These are phyloP conservation scores for Mycena rebaudengoi DNA, from an alignment of 768 basidiomycete species.

Conservation along the genomic window DNA sequence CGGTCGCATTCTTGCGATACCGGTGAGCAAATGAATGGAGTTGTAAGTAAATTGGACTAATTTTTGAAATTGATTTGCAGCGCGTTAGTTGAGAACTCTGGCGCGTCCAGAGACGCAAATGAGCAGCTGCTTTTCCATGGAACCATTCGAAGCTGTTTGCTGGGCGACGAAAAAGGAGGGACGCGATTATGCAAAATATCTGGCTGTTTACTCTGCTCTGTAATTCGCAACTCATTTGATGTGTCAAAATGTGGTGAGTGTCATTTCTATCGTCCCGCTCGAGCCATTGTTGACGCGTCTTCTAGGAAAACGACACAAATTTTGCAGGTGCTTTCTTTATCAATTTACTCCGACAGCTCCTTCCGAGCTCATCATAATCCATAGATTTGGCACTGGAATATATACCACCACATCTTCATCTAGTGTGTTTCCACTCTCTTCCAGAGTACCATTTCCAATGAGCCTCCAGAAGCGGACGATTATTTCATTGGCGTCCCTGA, in stretches of 20 bases:
- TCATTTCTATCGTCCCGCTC: not conserved
- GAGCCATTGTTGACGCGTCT: not conserved
- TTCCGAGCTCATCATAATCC: not conserved
- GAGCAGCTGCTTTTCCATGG: constrained; percentile 75
- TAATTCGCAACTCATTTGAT: constrained; percentile 68
- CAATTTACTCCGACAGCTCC: not conserved
- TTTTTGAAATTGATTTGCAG: constrained; percentile 35
- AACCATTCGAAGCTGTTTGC: constrained; percentile 63
- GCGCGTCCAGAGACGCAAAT: constrained; percentile 45
- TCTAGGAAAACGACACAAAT: constrained; percentile 64
- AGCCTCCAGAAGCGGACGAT: constrained; percentile 68
- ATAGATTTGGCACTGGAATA: constrained; percentile 74
- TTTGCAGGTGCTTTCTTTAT: constrained; percentile 49
- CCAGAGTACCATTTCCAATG: not conserved
- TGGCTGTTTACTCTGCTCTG: constrained; percentile 63
- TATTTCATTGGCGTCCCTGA: constrained; percentile 56
- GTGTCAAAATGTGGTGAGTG: constrained; percentile 63
- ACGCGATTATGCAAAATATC: constrained; percentile 57
- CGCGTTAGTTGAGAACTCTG: constrained; percentile 39
- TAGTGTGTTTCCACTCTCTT: constrained; percentile 48
- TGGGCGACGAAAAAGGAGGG: constrained; percentile 61
- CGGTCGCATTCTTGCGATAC: constrained; percentile 56
- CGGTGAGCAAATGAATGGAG: constrained; percentile 45
- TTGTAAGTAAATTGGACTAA: too few species aligned
- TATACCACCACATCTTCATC: constrained; percentile 74